phyloP scores from a whole-genome alignment of 2,329 filamentous ascomycete genomes.

The Chaetomium olivaceum region DNA sequence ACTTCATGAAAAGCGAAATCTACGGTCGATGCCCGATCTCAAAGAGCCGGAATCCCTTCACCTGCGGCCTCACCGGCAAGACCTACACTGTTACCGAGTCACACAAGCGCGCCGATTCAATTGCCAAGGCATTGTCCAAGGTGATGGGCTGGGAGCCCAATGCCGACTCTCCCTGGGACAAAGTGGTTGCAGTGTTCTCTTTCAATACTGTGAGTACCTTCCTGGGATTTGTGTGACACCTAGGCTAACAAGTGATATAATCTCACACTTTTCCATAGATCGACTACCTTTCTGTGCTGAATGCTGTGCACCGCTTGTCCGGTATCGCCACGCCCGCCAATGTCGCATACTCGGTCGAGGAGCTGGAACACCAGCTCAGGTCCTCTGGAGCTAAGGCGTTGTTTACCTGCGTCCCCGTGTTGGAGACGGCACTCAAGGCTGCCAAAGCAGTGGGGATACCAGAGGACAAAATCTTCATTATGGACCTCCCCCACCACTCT shows the following conservation, averaged over 20 bases:
- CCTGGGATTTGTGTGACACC: too few relatives aligned
- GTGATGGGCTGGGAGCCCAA: slow-evolving; percentile 72
- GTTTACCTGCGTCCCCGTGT: slow-evolving; percentile 69
- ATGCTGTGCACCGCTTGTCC: slow-evolving; percentile 73
- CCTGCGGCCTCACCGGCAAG: slow-evolving; percentile 71
- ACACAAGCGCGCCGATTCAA: slow-evolving; percentile 62
- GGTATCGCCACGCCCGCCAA: slow-evolving; percentile 75
- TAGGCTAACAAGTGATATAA: not conserved
- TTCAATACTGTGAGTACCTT: slow-evolving; percentile 66
- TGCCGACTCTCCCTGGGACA: slow-evolving; percentile 75
- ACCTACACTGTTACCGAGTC: slow-evolving; percentile 65
- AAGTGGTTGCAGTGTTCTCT: slow-evolving; percentile 75
- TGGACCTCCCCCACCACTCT: slow-evolving; percentile 64
- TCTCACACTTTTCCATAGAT: slow-evolving; percentile 49
- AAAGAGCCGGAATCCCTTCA: slow-evolving; percentile 69
- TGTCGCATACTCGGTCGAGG: slow-evolving; percentile 68
- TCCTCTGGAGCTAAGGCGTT: slow-evolving; percentile 68
- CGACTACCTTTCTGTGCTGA: slow-evolving; percentile 71
- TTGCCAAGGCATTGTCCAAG: slow-evolving; percentile 68
- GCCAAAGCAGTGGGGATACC: slow-evolving; percentile 65
- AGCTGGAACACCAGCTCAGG: slow-evolving; percentile 71
- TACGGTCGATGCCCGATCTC: slow-evolving; percentile 66
- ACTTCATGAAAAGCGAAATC: slow-evolving; percentile 75
- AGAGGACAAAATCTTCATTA: slow-evolving; percentile 64
- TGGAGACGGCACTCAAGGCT: slow-evolving; percentile 64